These are phyloP conservation scores for Nasturtium officinale DNA, from an alignment of 345 rosid genomes.

Conservation along the genomic window DNA sequence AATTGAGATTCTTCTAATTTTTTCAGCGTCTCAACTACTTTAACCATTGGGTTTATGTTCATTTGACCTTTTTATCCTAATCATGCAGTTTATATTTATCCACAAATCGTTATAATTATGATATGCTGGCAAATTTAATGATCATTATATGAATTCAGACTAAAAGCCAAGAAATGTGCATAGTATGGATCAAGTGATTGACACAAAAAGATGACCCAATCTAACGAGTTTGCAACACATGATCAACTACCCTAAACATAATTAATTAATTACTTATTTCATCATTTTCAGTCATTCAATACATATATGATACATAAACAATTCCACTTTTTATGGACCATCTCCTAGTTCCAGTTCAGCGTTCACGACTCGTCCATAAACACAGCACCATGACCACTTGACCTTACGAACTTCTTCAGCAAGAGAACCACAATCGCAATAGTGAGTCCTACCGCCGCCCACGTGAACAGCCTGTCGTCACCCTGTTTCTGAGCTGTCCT, in stretches of 20 bases:
- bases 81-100: slow-evolving; percentile 26
- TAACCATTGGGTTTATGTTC: not conserved
- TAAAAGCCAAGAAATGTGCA: not conserved
- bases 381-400: slow-evolving; percentile 75
- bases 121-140: slow-evolving; percentile 30
- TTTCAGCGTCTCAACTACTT: slow-evolving; percentile 33
- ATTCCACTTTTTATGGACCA: not conserved
- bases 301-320: not conserved
- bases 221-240: not conserved
- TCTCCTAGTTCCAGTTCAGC: not conserved
- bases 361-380: slow-evolving; percentile 61
- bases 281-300: not conserved
- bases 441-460: slow-evolving; percentile 90
- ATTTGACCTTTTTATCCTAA: slow-evolving; percentile 14
- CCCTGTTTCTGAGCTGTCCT: slow-evolving; percentile 48
- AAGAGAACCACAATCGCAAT: slow-evolving; percentile 82
- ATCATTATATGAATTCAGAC: slow-evolving; percentile 5
- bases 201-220: not conserved
- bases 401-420: slow-evolving; percentile 81
- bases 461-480: slow-evolving; percentile 81
- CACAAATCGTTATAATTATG: slow-evolving; percentile 23
- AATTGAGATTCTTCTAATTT: not conserved
- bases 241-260: not conserved
- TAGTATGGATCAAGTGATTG: too few relatives aligned
- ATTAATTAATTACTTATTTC: not conserved